Conservation (phyloP, 1,139 yeast genomes). For the Candida albicans region DNA sequence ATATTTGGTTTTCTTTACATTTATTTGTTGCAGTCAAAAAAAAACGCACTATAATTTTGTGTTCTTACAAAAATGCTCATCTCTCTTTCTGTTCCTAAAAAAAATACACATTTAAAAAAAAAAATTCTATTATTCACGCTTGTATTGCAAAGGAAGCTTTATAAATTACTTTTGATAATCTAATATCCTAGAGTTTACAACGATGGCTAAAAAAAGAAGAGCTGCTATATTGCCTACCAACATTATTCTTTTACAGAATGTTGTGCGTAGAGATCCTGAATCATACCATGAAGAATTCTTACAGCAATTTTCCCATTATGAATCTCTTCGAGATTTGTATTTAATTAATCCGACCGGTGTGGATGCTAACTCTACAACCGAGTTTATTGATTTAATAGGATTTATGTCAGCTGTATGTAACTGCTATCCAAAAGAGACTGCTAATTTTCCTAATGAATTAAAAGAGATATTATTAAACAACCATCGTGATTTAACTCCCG, state of each 20-base stretch:
- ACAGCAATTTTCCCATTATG: slow-evolving; percentile 91
- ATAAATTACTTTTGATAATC: too few relatives aligned
- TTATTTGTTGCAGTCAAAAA: neutral
- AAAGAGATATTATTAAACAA: slow-evolving; percentile 65
- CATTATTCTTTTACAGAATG: slow-evolving; percentile 85
- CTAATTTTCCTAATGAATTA: slow-evolving; percentile 77
- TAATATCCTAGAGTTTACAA: slow-evolving; percentile 3
- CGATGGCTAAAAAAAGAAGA: slow-evolving; percentile 84
- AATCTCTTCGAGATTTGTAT: slow-evolving; percentile 84
- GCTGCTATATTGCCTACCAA: slow-evolving; percentile 91
- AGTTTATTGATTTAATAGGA: slow-evolving; percentile 82
- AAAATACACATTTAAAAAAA: neutral
- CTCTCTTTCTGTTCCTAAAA: neutral
- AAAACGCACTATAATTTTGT: neutral
- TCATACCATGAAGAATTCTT: slow-evolving; percentile 92
- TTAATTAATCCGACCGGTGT: slow-evolving; percentile 63
- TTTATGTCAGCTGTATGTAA: slow-evolving; percentile 89
- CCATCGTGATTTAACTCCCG: slow-evolving; percentile 81
- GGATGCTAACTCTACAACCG: slow-evolving; percentile 63
- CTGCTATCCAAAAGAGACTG: slow-evolving; percentile 88
- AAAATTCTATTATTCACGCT: neutral
- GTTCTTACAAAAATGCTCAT: neutral
- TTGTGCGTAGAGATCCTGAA: slow-evolving; percentile 89
- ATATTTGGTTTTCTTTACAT: neutral
- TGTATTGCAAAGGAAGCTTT: too few relatives aligned